Conservation (phyloP, 352 stramenopile genomes). For the Phytophthora nicotianae region DNA sequence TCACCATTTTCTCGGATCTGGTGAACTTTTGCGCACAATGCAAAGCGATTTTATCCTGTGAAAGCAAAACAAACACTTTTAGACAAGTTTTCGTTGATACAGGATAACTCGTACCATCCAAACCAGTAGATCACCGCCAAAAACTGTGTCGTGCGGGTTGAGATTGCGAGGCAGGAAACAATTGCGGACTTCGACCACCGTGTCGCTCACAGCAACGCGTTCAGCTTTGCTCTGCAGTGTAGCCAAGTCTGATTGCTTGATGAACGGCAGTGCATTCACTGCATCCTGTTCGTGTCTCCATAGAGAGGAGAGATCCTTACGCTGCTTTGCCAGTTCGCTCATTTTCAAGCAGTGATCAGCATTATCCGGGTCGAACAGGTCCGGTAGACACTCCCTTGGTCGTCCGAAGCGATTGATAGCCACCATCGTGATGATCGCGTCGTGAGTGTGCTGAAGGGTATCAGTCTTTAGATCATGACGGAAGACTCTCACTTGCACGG, state of each 20-base stretch:
- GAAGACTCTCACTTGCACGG: constrained; percentile 43
- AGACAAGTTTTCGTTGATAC: background rate
- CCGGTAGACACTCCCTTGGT: constrained; percentile 33
- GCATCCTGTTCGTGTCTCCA: constrained; percentile 44
- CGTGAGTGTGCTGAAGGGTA: constrained; percentile 46
- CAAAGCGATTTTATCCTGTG: constrained; percentile 53
- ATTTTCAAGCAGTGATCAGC: constrained; percentile 37
- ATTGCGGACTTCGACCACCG: constrained; percentile 58
- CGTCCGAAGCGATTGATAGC: constrained; percentile 48
- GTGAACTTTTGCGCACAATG: constrained; percentile 68
- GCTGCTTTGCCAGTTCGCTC: constrained; percentile 37
- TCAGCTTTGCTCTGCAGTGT: constrained; percentile 26
- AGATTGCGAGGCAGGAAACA: constrained; percentile 61
- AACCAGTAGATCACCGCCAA: constrained; percentile 55
- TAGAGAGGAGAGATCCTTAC: constrained; percentile 32
- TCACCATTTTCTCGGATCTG: constrained; percentile 67
- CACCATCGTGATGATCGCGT: constrained; percentile 54
- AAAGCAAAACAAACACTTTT: background rate
- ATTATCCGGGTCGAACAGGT: constrained; percentile 36
- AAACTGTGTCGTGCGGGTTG: constrained; percentile 65
- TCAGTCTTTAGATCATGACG: constrained; percentile 38
- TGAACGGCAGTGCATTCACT: constrained; percentile 43
- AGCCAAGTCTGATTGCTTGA: constrained; percentile 29
- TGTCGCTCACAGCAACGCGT: constrained; percentile 46
- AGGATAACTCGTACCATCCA: constrained; percentile 45